Conservation (phyloP, 106 monocot species). For the Acanthochlamys bracteata region DNA sequence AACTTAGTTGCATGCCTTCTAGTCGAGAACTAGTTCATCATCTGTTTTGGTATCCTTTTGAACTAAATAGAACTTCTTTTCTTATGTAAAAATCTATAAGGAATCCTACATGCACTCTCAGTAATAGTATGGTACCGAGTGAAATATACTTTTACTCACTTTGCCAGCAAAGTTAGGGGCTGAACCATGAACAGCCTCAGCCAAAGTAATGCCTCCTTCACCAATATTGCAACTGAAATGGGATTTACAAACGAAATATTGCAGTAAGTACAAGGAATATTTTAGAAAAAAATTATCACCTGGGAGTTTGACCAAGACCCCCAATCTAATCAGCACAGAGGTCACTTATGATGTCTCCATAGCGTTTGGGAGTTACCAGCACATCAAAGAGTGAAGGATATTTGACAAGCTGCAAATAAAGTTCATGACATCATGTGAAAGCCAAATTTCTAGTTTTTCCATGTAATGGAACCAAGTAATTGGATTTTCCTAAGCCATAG, state of each 20-base stretch:
- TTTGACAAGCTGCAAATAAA: slow-evolving; percentile 97
- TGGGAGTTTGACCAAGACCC: slow-evolving; percentile 91
- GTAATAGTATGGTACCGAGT: no score
- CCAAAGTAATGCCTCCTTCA: slow-evolving; percentile 85
- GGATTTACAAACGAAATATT: neutral
- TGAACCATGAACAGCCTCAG: slow-evolving; percentile 95
- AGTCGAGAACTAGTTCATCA: no score
- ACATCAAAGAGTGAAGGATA: slow-evolving; percentile 89
- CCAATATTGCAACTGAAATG: slow-evolving; percentile 81
- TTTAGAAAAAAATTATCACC: slow-evolving; percentile 22
- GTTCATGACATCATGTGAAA: neutral
- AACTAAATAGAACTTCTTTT: no score
- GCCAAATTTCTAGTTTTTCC: no score
- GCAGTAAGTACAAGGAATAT: neutral
- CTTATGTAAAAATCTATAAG: no score
- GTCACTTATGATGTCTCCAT: slow-evolving; percentile 97
- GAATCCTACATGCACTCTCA: no score
- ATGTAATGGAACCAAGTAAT: no score
- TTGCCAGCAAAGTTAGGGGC: slow-evolving; percentile 98
- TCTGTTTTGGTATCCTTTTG: no score
- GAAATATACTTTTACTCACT: no score
- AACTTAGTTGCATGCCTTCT: no score
- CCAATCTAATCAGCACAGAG: slow-evolving; percentile 97
- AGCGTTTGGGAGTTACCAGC: slow-evolving; percentile 92
- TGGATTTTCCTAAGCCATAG: no score